phyloP scores from a whole-genome alignment of 164 flowering plant species.

The Dillenia turbinata region DNA sequence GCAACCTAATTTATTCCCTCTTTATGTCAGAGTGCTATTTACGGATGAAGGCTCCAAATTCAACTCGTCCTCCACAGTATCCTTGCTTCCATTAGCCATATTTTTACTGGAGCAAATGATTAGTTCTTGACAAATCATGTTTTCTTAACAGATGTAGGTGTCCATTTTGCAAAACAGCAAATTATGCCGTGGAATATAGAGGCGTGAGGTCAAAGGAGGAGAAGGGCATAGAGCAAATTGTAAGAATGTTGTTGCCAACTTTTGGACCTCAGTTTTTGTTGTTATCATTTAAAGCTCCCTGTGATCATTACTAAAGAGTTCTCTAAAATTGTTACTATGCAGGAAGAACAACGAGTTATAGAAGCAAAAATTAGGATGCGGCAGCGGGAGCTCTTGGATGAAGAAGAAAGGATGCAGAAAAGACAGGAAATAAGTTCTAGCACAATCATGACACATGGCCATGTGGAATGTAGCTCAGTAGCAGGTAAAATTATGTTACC shows the following conservation, averaged over 20 bases:
- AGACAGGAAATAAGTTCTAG: conserved; percentile 50
- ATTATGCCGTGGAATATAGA: conserved; percentile 93
- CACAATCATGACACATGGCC: conserved; percentile 23
- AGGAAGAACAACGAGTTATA: conserved; percentile 98
- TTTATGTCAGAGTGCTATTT: conserved; percentile 77
- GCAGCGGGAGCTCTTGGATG: conserved; percentile 81
- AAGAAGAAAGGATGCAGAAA: conserved; percentile 70
- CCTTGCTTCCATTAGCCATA: conserved; percentile 30
- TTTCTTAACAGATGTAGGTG: conserved; percentile 65
- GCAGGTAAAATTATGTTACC: conserved; percentile 29
- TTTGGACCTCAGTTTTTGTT: background rate
- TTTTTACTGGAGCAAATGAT: too few species aligned
- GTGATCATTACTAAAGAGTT: background rate
- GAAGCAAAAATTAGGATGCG: conserved; percentile 96
- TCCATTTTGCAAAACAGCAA: conserved; percentile 92
- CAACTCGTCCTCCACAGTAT: conserved; percentile 97
- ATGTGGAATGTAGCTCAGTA: conserved; percentile 41
- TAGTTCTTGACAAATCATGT: too few species aligned
- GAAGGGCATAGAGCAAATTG: conserved; percentile 87
- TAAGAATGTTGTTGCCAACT: conserved; percentile 31
- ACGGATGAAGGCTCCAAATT: conserved; percentile 94
- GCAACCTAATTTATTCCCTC: conserved; percentile 1
- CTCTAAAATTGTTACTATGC: background rate
- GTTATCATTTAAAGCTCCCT: background rate
- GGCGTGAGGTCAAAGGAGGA: conserved; percentile 91